Base-by-base conservation (phyloP, 805 yeast genomes). In the Blastobotrys mokoenaii region DNA sequence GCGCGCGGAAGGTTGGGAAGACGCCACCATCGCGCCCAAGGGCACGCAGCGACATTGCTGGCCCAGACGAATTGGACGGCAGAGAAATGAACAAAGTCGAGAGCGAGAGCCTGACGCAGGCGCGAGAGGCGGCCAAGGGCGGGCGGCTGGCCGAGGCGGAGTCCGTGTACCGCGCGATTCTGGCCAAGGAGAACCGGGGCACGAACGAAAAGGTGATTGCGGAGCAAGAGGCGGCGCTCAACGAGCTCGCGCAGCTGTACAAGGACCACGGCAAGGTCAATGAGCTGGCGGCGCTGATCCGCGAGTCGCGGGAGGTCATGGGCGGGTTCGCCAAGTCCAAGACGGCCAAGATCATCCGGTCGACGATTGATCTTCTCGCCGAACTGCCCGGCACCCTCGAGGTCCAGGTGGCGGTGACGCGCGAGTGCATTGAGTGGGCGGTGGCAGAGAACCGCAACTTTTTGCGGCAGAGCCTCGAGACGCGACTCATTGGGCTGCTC, bases 401-500 rank as follows among this genome's bases (percentile, higher is more conserved):
- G 52, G 66, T 77, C 30, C 94, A 89, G 57, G 82, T 88, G 48
- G 63, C 69, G 39, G 79, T 87, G 14, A 81, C 90, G 47, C 73
- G 79, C 54, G 87, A 84, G 44, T 78, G 87, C 57, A 84, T 90
- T 53, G 85, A 79, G 36, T 93, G 97, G 95, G 83, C 97, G 2
- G 68, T 79, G 40, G 71, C 71, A 27, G 90, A 80, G 64, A 89
- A 86, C 62, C 79, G 96, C 63, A 75, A 87, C 3, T 93, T 93
- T 58, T 71, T 93, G 61, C 81, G 95, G 53, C 97, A 93, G 64
- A 77, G 90, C 8, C 72, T 93, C 52, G 89, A 88, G 58, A 76
- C 90, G 58, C 81, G 93, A 60, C 75, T 90, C 47, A 81, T 95
- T 3, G 77, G 82, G 4, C 71, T 86, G 54, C 80, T 82, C 57